A percentile compares a stretch with the other conserved stretches of the same genome.
Conservation (phyloP, 192 early-diverging fungal genomes). For the Entomortierella lignicola region DNA sequence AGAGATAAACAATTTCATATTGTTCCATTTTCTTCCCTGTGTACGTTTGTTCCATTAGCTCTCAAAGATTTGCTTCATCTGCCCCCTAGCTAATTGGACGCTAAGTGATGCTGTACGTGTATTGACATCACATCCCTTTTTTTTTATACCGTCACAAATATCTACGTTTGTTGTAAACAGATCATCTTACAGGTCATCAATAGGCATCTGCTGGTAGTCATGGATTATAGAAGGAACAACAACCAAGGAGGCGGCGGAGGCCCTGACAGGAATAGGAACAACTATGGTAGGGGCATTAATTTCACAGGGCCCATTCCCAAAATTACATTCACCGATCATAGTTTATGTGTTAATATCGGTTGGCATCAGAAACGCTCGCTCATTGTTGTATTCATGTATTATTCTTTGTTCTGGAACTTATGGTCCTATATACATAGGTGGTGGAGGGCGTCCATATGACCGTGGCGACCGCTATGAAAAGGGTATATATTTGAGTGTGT, state of each 20-base stretch:
- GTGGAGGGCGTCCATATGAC: slow-evolving; percentile 26
- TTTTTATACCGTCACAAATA: no score
- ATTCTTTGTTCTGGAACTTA: background rate
- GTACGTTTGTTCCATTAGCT: no score
- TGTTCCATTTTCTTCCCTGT: background rate
- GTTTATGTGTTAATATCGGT: background rate
- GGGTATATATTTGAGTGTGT: background rate
- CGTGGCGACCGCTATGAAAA: background rate
- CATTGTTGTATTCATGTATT: background rate
- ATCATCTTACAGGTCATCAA: no score
- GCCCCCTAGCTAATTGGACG: no score
- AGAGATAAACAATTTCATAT: background rate
- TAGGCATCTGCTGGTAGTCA: no score
- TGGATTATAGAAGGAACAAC: slow-evolving; percentile 47
- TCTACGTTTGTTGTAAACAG: no score
- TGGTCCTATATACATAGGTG: slow-evolving; percentile 6
- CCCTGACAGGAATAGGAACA: slow-evolving; percentile 40
- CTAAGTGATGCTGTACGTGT: no score
- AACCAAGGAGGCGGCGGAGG: slow-evolving; percentile 35
- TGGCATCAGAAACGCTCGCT: no score
- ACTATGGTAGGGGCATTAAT: slow-evolving; percentile 9
- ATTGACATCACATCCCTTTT: no score
- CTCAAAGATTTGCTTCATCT: no score
- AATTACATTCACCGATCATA: no score
- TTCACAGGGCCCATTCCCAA: background rate